Conservation (phyloP, 257 asterid genomes). For the Ballota nigra region DNA sequence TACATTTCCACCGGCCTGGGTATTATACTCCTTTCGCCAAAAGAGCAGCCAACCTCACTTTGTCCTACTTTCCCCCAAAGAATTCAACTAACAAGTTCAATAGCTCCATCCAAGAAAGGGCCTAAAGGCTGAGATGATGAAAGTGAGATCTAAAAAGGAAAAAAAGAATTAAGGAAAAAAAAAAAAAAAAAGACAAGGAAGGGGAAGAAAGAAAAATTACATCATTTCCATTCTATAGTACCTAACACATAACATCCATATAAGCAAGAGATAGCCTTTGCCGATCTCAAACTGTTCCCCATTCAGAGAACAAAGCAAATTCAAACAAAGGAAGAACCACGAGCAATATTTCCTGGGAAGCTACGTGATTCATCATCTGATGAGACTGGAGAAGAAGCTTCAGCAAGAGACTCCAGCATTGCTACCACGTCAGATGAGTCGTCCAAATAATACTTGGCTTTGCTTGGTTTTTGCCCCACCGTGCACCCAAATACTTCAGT, state of each 20-base stretch:
- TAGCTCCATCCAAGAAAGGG: constrained; percentile 24
- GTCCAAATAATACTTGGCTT: constrained; percentile 83
- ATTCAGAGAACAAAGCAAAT: constrained; percentile 16
- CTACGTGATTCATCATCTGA: constrained; percentile 57
- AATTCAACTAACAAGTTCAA: constrained; percentile 24
- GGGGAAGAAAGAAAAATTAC: constrained; percentile 8
- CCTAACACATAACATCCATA: constrained; percentile 39
- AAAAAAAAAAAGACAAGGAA: neutral
- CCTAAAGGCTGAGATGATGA: constrained; percentile 30
- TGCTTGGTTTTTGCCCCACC: constrained; percentile 88
- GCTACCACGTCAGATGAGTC: constrained; percentile 70
- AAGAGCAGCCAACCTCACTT: constrained; percentile 9
- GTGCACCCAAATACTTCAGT: constrained; percentile 82
- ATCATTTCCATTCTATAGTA: constrained; percentile 31
- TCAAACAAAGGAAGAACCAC: constrained; percentile 33
- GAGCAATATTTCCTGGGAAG: constrained; percentile 34
- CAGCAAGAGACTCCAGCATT: constrained; percentile 84
- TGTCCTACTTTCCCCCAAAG: constrained; percentile 23
- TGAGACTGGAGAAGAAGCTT: constrained; percentile 63
- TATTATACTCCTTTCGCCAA: neutral
- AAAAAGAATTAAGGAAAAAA: neutral
- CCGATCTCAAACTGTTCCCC: constrained; percentile 26
- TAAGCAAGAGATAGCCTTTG: constrained; percentile 30
- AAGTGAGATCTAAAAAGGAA: constrained; percentile 20
- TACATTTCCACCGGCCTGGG: neutral